phyloP scores from a whole-genome alignment of 257 asterid genomes.

The Solanum arcanum region DNA sequence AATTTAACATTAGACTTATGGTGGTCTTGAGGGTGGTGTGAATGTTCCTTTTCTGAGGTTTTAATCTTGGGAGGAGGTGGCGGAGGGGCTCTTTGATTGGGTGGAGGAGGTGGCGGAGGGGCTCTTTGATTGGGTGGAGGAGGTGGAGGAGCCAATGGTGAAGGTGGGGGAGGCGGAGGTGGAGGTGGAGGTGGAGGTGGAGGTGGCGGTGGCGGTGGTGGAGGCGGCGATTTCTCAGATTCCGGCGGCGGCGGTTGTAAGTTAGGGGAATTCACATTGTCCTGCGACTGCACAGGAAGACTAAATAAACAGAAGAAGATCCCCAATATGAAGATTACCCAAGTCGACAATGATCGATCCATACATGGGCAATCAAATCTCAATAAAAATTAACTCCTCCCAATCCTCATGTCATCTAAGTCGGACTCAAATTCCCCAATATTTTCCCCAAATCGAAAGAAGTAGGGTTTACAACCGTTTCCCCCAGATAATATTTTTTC shows the following conservation, averaged over 20 bases:
- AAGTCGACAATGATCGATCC: constrained; percentile 37
- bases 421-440: constrained; percentile 6
- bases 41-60: not conserved
- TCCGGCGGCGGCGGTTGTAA: constrained; percentile 2
- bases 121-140: not conserved
- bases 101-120: constrained; percentile 4
- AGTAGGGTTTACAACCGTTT: not conserved
- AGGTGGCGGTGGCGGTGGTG: not conserved
- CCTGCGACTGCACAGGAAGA: constrained; percentile 34
- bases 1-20: not conserved
- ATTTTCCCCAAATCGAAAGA: not conserved
- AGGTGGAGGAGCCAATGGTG: constrained; percentile 15
- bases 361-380: constrained; percentile 11
- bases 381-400: constrained; percentile 8
- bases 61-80: not conserved
- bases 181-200: constrained; percentile 2
- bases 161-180: not conserved
- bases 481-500: not conserved
- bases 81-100: not conserved
- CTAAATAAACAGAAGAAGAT: constrained; percentile 15
- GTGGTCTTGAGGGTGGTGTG: not conserved
- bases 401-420: constrained; percentile 37
- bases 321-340: constrained; percentile 11
- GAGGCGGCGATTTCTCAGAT: not conserved
- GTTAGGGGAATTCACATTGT: constrained; percentile 15